Evolutionary conservation across 176 grass and related monocot genomes (phyloP).

Genomic region (Musa schizocarpa): DNA sequence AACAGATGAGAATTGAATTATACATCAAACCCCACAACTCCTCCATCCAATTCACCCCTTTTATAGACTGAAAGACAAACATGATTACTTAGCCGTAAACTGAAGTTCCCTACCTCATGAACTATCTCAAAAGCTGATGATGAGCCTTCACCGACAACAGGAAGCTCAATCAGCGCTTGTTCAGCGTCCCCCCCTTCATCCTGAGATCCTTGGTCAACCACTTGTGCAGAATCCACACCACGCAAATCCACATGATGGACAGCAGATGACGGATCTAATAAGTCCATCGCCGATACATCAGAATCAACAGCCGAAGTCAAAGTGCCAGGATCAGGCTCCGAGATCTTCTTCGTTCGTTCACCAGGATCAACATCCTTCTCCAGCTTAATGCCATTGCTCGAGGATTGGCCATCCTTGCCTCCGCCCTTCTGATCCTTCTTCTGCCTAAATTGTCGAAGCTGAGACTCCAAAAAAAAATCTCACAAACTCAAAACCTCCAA

Average conservation of each 20-base stretch:
- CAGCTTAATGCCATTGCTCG: constrained; percentile 31
- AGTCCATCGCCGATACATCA: neutral
- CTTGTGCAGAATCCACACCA: constrained; percentile 2
- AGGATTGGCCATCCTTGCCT: constrained; percentile 27
- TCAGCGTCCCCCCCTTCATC: constrained; percentile 22
- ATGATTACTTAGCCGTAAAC: neutral
- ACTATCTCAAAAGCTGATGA: constrained; percentile 4
- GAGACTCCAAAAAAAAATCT: constrained; percentile 17
- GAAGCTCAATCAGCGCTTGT: constrained; percentile 16
- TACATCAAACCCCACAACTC: constrained; percentile 4
- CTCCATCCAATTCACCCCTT: constrained; percentile 1
- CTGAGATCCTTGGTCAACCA: constrained; percentile 29
- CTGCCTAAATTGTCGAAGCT: constrained; percentile 95
- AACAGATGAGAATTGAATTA: constrained; percentile 33
- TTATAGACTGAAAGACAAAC: neutral
- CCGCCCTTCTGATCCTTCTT: constrained; percentile 69
- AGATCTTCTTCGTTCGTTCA: constrained; percentile 6
- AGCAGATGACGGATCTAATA: neutral
- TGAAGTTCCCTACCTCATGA: constrained; percentile 20
- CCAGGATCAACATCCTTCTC: constrained; percentile 25
- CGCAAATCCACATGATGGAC: neutral
- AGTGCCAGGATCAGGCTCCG: constrained; percentile 9
- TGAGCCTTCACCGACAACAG: neutral
- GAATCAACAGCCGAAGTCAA: neutral
- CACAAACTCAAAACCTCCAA: neutral